These are phyloP conservation scores for Escovopsis weberi DNA, from an alignment of 2,329 filamentous ascomycete genomes.

Conservation along the genomic window DNA sequence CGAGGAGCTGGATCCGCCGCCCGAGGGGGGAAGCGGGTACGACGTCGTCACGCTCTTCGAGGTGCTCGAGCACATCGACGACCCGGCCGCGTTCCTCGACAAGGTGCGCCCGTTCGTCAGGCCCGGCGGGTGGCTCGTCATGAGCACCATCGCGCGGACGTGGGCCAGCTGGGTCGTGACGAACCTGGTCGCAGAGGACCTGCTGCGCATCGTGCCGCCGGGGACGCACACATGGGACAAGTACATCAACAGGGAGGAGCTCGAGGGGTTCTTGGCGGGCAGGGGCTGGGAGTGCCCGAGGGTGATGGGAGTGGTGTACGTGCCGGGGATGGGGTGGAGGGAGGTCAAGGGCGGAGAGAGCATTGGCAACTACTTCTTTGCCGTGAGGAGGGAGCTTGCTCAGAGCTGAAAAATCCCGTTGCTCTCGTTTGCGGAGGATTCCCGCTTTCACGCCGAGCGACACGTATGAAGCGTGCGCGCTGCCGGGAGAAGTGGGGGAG, in stretches of 20 bases:
- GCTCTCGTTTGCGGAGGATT: too few relatives aligned
- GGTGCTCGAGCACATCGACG: conserved; percentile 82
- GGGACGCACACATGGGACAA: conserved; percentile 96
- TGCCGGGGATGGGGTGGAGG: conserved; percentile 84
- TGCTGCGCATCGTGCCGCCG: conserved; percentile 72
- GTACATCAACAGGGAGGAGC: conserved; percentile 79
- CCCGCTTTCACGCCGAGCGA: too few relatives aligned
- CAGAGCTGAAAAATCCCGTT: too few relatives aligned
- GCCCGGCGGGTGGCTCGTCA: conserved; percentile 84
- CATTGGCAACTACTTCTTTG: conserved; percentile 95
- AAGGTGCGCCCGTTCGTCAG: conserved; percentile 60
- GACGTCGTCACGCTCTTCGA: conserved; percentile 86
- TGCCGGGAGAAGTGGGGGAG: too few relatives aligned
- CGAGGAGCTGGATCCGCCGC: conserved; percentile 45
- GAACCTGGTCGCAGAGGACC: conserved; percentile 78
- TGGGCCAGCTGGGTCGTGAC: conserved; percentile 85
- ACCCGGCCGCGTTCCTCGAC: conserved; percentile 59
- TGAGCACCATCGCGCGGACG: conserved; percentile 84
- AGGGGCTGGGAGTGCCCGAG: conserved; percentile 44
- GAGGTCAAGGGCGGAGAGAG: conserved; percentile 67
- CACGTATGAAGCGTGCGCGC: too few relatives aligned
- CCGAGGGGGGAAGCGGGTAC: conserved; percentile 29
- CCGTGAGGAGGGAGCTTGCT: conserved; percentile 37
- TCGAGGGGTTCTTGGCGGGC: conserved; percentile 41
- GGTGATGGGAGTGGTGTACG: conserved; percentile 74